phyloP scores from a whole-genome alignment of 805 yeast genomes.

The Candida nanaspora region DNA sequence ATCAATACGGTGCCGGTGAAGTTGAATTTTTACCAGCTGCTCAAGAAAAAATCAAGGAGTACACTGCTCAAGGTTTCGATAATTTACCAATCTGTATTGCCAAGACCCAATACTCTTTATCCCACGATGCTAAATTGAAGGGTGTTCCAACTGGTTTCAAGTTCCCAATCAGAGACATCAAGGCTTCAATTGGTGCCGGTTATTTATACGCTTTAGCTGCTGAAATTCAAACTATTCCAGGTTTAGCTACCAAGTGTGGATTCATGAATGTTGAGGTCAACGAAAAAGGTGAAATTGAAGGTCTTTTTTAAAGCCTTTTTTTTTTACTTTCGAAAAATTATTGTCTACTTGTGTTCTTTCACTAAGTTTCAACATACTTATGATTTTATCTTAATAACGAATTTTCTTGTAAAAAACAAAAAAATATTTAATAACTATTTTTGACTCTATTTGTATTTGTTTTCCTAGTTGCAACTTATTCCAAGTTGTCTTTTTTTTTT shows the following conservation, averaged over 20 bases:
- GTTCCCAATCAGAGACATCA: conserved; percentile 89
- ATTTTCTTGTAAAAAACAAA: background rate
- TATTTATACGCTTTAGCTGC: conserved; percentile 95
- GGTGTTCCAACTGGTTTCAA: conserved; percentile 94
- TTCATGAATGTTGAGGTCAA: conserved; percentile 95
- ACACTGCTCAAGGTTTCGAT: conserved; percentile 82
- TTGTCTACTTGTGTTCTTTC: background rate
- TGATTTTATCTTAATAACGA: background rate
- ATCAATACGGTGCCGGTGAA: conserved; percentile 89
- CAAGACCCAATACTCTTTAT: conserved; percentile 92
- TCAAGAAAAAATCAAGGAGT: conserved; percentile 68
- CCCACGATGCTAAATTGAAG: conserved; percentile 88
- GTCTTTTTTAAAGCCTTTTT: conserved; percentile 51
- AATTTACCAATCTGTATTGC: conserved; percentile 94
- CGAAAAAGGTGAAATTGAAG: conserved; percentile 87
- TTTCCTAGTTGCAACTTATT: background rate
- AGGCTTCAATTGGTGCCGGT: conserved; percentile 95
- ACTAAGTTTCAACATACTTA: background rate
- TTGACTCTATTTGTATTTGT: too few relatives aligned
- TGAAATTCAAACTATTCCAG: conserved; percentile 96
- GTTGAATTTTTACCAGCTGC: conserved; percentile 83
- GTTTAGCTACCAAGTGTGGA: conserved; percentile 92
- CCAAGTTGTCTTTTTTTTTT: background rate
- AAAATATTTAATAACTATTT: background rate
- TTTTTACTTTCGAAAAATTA: background rate